These are phyloP conservation scores for Forsythia viridissima DNA, from an alignment of 257 asterid species.

Conservation along the genomic window DNA sequence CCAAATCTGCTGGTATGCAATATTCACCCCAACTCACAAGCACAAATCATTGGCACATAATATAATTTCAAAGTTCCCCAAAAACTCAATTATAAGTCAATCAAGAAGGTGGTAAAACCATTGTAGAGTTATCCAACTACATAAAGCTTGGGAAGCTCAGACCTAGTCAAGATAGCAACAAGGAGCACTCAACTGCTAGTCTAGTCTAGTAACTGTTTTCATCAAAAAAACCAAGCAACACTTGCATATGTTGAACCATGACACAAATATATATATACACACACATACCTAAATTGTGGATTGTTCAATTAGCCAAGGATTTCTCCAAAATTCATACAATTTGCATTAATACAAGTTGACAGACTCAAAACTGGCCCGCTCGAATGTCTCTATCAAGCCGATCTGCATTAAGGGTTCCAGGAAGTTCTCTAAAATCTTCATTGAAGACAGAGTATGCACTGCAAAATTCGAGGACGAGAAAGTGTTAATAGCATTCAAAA, in stretches of 20 bases:
- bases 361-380: conserved; percentile 65
- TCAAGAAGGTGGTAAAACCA: background rate
- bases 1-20: too few species aligned
- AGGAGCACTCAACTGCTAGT: background rate
- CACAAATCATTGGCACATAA: too few species aligned
- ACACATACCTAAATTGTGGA: background rate
- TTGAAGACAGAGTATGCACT: conserved; percentile 95
- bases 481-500: conserved; percentile 5
- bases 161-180: background rate
- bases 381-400: conserved; percentile 90
- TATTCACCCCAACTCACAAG: too few species aligned
- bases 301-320: background rate
- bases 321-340: background rate
- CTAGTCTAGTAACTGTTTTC: background rate
- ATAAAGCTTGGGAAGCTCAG: background rate
- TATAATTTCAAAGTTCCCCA: too few species aligned
- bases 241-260: background rate
- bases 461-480: conserved; percentile 33
- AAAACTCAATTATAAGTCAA: background rate
- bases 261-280: background rate
- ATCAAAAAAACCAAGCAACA: background rate
- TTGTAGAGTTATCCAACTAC: background rate
- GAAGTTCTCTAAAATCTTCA: conserved; percentile 89
- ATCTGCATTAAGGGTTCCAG: conserved; percentile 92
- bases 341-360: background rate